Conservation (phyloP, 352 stramenopile genomes). For the Phytophthora colocasiae region DNA sequence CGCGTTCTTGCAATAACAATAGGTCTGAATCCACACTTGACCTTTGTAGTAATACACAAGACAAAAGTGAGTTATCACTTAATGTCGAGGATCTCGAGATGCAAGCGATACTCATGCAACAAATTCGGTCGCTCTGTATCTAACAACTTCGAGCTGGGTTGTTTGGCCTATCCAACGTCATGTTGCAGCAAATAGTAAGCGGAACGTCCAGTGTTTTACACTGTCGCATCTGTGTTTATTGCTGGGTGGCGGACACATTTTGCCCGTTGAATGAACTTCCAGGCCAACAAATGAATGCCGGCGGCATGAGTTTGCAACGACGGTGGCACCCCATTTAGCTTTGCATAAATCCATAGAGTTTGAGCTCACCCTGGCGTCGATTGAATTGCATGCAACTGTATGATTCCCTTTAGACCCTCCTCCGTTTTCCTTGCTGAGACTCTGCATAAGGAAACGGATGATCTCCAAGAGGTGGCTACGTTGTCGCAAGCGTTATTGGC, state of each 20-base stretch:
- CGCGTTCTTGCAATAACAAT: constrained; percentile 3
- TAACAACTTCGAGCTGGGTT: too few relatives aligned
- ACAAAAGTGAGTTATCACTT: background rate
- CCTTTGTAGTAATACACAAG: background rate
- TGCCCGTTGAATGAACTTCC: constrained; percentile 2
- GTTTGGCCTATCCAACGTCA: too few relatives aligned
- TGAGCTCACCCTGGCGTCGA: constrained; percentile 1
- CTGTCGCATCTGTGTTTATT: background rate
- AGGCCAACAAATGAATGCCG: constrained; percentile 4
- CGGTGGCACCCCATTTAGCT: background rate
- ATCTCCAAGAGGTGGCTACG: background rate
- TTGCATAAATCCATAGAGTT: background rate
- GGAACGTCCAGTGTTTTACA: background rate
- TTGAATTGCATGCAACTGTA: background rate
- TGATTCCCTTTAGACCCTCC: background rate
- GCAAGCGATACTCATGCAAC: too few relatives aligned
- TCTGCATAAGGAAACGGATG: too few relatives aligned
- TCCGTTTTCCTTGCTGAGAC: too few relatives aligned
- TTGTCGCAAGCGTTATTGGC: constrained; percentile 10
- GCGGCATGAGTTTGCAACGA: constrained; percentile 6
- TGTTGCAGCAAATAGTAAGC: too few relatives aligned
- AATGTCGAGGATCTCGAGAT: too few relatives aligned
- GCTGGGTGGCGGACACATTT: background rate
- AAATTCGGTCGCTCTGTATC: too few relatives aligned
- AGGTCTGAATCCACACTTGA: background rate